Conservation (phyloP, 805 yeast genomes). For the Pichia nanzhaoensis region DNA sequence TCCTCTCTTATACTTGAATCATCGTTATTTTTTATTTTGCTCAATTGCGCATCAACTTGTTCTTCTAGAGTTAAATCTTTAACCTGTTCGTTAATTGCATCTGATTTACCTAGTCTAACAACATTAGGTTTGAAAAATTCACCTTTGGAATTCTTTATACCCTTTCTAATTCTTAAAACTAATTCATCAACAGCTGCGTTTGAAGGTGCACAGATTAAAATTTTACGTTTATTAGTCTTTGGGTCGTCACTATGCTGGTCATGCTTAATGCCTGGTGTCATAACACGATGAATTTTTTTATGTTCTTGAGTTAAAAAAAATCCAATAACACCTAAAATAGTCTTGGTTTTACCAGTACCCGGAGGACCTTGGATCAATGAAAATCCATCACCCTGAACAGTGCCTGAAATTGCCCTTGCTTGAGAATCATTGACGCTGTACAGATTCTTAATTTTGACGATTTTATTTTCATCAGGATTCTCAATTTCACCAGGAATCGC, state of each 20-base stretch:
- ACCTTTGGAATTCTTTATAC: conserved; percentile 56
- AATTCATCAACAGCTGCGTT: conserved; percentile 98
- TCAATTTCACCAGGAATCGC: conserved; percentile 54
- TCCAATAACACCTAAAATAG: conserved; percentile 88
- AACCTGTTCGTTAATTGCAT: conserved; percentile 77
- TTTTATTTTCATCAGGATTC: conserved; percentile 31
- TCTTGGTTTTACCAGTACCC: conserved; percentile 98
- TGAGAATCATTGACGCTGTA: conserved; percentile 80
- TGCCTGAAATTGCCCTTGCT: conserved; percentile 78
- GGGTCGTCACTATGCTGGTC: conserved; percentile 5
- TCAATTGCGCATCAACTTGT: conserved; percentile 58
- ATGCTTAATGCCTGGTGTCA: conserved; percentile 9
- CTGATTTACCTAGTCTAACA: conserved; percentile 85
- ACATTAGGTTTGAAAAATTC: conserved; percentile 51
- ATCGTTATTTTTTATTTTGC: conserved; percentile 26
- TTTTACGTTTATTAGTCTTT: conserved; percentile 37
- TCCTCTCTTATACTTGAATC: conserved; percentile 45
- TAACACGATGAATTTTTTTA: conserved; percentile 9
- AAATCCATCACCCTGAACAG: conserved; percentile 65
- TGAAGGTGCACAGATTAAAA: conserved; percentile 93
- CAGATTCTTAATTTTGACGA: conserved; percentile 37
- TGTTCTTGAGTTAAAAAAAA: conserved; percentile 45
- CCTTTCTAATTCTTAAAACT: conserved; percentile 71
- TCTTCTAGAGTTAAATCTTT: conserved; percentile 82
- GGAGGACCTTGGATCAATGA: conserved; percentile 98